Base-by-base conservation (phyloP, 345 rosid species). In the Physaria fendleri region DNA sequence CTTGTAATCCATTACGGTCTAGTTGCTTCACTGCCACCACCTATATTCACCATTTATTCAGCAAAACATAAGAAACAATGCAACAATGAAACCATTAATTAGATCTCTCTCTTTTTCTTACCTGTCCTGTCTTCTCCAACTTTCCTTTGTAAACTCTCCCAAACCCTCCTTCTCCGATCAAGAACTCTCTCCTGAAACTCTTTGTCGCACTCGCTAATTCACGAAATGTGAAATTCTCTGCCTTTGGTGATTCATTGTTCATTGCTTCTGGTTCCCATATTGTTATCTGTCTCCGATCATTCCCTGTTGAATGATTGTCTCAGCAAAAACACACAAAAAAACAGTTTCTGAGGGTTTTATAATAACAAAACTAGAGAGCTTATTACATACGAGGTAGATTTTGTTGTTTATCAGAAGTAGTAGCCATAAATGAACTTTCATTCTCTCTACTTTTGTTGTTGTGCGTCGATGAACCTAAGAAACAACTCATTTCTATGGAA, bases 1-100 rank as follows among this genome's bases (percentile, higher is more conserved):
- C 97, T 82, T 90, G 95, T 48, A 85, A 77, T 53, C 95, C 90
- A 71, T 87, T 83, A n/a, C 85, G 87, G 68, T 87, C 95, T 35
- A 87, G 90, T 76, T 90, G 95, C 80, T 90, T 90, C 60, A 90
- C 88, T 34, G 97, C 95, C 23, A 85, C 97, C 49, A 87, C 82
- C 97, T 90, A 65, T 24, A 56, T 30, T 34, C 52, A 67, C 24
- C 4, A 40, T 58, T n/a, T n/a, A 90, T 71, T 90, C 97, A 61
- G n/a, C n/a, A n/a, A n/a, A n/a, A n/a, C n/a, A n/a, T n/a, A n/a
- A n/a, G n/a, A n/a, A n/a, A n/a, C n/a, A n/a, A n/a, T n/a, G n/a
- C n/a, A n/a, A n/a, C n/a, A n/a, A n/a, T n/a, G n/a, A n/a, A n/a
- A n/a, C 14, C 22, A 11, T 5, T 43, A 21, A 25, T 24, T 10